Percentiles rank a stretch among this genome's conserved stretches.
Conservation (phyloP, 2,329 filamentous ascomycete species). For the Thielaviopsis cerberus region DNA sequence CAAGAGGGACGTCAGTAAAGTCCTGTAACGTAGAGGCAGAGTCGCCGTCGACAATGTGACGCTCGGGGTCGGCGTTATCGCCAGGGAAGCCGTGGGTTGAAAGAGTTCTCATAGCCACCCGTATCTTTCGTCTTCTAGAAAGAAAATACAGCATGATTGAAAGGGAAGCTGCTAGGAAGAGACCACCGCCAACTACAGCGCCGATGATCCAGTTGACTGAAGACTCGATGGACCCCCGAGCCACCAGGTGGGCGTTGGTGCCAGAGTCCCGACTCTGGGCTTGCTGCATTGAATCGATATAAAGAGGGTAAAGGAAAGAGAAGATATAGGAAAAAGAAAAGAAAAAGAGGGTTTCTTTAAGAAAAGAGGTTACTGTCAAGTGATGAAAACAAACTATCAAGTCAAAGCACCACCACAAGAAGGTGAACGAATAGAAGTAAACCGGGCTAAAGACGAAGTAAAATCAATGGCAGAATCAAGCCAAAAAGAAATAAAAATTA, state of each 20-base stretch:
- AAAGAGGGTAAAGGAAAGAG: neutral
- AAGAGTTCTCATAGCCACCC: neutral
- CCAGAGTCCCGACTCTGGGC: conserved; percentile 4
- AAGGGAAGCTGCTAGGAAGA: conserved; percentile 25
- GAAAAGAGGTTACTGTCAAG: neutral
- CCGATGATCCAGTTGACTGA: conserved; percentile 23
- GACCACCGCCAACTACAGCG: conserved; percentile 29
- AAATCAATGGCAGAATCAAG: neutral
- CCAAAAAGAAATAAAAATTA: neutral
- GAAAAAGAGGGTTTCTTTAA: neutral
- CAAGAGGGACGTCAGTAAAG: neutral
- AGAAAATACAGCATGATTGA: conserved; percentile 26
- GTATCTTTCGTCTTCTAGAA: conserved; percentile 16
- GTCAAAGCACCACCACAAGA: neutral
- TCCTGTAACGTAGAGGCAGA: neutral
- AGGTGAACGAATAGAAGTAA: neutral
- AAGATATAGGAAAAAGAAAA: neutral
- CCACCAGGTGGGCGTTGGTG: neutral
- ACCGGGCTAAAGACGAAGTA: neutral
- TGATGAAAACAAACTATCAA: neutral
- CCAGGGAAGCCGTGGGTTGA: neutral
- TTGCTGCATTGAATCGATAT: neutral
- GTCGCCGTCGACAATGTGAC: neutral
- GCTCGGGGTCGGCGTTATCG: neutral
- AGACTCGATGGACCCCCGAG: neutral